Conservation (phyloP, 345 rosid genomes). For the Melaleuca quinquenervia region DNA sequence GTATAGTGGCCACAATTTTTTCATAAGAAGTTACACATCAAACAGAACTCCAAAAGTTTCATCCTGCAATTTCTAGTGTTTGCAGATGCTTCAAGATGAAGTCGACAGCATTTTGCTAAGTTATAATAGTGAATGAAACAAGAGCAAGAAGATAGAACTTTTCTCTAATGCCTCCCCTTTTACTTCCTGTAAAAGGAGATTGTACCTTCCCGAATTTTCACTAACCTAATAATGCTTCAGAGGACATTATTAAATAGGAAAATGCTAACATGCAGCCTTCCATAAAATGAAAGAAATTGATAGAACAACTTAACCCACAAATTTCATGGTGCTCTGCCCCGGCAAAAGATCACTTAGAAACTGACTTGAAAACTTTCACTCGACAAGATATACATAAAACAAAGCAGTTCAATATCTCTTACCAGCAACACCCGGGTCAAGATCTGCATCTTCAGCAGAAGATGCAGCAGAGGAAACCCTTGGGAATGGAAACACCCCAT, state of each 20-base stretch:
- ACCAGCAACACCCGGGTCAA: slow-evolving; percentile 77
- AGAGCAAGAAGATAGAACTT: not conserved
- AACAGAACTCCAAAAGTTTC: not conserved
- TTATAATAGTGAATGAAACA: not conserved
- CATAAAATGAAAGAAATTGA: not conserved
- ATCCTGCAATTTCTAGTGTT: not conserved
- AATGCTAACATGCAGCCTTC: not conserved
- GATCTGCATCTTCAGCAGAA: slow-evolving; percentile 73
- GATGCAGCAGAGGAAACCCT: slow-evolving; percentile 87
- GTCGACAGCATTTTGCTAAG: not conserved
- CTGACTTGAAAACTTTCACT: not conserved
- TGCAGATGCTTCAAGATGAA: not conserved
- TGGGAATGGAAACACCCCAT: slow-evolving; percentile 57
- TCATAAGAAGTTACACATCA: not conserved
- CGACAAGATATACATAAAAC: not conserved
- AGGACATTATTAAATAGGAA: not conserved
- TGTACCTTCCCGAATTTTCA: not conserved
- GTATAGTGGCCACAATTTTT: not conserved
- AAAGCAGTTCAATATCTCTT: not conserved
- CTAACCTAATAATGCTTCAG: not conserved
- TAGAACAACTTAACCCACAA: not conserved
- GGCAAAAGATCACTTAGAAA: not conserved
- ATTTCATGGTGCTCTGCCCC: not conserved
- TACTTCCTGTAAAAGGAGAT: not conserved
- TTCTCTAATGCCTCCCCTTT: not conserved